Conservation (phyloP, 1,139 yeast species). For the Yamadazyma spencermartinsiae region DNA sequence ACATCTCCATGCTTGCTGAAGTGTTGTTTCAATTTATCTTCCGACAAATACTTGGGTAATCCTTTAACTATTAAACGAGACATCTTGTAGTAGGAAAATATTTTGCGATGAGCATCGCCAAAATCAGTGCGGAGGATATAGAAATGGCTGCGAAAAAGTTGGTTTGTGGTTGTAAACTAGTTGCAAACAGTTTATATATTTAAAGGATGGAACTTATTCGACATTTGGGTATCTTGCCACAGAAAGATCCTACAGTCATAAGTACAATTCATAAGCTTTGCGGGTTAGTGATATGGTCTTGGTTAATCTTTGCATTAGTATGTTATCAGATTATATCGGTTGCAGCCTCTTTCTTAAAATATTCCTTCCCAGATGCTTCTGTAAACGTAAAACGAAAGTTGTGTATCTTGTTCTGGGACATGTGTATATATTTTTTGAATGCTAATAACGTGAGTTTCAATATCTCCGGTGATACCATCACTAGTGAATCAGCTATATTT, state of each 20-base stretch:
- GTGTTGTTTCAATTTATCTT: slow-evolving; percentile 69
- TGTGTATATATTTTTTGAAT: slow-evolving; percentile 32
- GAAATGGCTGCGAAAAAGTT: slow-evolving; percentile 4
- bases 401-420: slow-evolving; percentile 36
- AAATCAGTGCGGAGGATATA: not conserved
- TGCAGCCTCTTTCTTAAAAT: slow-evolving; percentile 16
- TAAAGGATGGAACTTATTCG: slow-evolving; percentile 20
- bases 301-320: slow-evolving; percentile 17
- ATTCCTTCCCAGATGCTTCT: slow-evolving; percentile 31
- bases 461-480: slow-evolving; percentile 44
- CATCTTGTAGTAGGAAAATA: slow-evolving; percentile 38
- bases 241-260: slow-evolving; percentile 14
- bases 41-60: slow-evolving; percentile 77
- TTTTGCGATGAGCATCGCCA: slow-evolving; percentile 15
- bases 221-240: slow-evolving; percentile 22
- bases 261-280: slow-evolving; percentile 15
- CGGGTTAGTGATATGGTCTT: slow-evolving; percentile 20
- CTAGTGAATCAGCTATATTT: slow-evolving; percentile 47
- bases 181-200: not conserved
- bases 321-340: slow-evolving; percentile 30
- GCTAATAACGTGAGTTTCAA: slow-evolving; percentile 37
- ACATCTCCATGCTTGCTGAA: slow-evolving; percentile 65
- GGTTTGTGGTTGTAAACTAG: not conserved
- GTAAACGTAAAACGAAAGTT: slow-evolving; percentile 22
- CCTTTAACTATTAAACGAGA: slow-evolving; percentile 97